Evolutionary conservation across 2,329 filamentous ascomycete species (phyloP).

Genomic region (Trichophaea hybrida): DNA sequence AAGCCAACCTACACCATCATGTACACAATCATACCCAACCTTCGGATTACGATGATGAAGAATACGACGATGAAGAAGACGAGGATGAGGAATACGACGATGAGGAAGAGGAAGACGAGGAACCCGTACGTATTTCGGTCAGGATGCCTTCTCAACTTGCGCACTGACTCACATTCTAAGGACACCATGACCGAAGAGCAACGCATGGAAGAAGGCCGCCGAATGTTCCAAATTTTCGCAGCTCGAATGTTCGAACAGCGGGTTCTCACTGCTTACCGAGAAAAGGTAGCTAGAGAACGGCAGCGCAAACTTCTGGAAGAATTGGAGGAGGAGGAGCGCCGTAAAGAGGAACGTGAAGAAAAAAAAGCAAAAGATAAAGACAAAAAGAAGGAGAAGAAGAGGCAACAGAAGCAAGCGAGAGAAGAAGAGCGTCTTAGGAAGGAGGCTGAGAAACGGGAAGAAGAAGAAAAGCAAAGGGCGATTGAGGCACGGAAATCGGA

Average conservation of each 20-base stretch:
- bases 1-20: constrained; percentile 29
- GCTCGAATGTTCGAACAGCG: constrained; percentile 98
- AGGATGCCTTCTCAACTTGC: constrained; percentile 14
- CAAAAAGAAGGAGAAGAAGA: constrained; percentile 88
- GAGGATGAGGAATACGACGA: constrained; percentile 51
- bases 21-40: constrained; percentile 57
- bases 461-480: constrained; percentile 62
- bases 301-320: constrained; percentile 85
- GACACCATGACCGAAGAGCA: constrained; percentile 96
- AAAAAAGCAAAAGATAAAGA: constrained; percentile 91
- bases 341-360: constrained; percentile 64
- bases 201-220: constrained; percentile 92
- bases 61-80: constrained; percentile 59
- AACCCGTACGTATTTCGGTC: constrained; percentile 14
- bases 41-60: constrained; percentile 57
- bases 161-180: constrained; percentile 36
- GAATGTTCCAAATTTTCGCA: constrained; percentile 99
- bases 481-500: constrained; percentile 66
- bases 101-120: constrained; percentile 62
- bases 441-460: constrained; percentile 77
- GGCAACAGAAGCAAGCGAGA: constrained; percentile 70
- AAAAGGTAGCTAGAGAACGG: constrained; percentile 87
- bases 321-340: constrained; percentile 67
- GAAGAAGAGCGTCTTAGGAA: constrained; percentile 82
- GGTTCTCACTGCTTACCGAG: constrained; percentile 90